Base-by-base conservation (phyloP, 148 eudicot species). In the Silene latifolia region DNA sequence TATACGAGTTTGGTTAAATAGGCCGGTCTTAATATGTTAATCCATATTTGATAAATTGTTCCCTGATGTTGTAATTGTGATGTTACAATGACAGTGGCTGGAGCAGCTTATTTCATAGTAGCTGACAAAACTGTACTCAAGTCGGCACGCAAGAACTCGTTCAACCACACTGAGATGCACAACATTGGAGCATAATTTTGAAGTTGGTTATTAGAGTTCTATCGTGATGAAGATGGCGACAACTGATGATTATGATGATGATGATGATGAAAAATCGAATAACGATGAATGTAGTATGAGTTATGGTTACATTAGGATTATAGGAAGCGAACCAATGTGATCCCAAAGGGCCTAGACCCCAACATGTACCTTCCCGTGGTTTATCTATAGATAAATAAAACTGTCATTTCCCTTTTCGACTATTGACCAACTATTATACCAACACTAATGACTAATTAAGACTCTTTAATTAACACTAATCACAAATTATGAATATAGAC, bases 111-210 rank as follows among this genome's bases (percentile, higher is more conserved):
- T 75, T 90, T 90, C 84, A 90, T 91, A n/a, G 97, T 91, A 47
- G 98, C 96, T 42, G 97, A 94, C 86, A 94, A 91, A 84, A 94
- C 96, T 20, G 79, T 94, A 67, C 83, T 94, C 71, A 90, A 88
- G 63, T 80, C 90, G 5, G 97, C 97, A 13, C 79, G 98, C 23
- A 67, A 80, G 25, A 91, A 90, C 86, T 93, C 96, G 51, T 90
- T 90, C 85, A 80, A 71, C 58, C 85, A 82, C 44, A 72, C 44
- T n/a, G 44, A 76, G 24, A 20, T 25, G 67, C 67, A 74, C 18
- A 72, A 80, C 79, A 19, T 58, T 21, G 71, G 48, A 61, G 80
- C 82, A 60, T 81, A 58, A 75, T 15, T 20, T 24, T 24, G 60
- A 56, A 64, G 9, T 9, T 11, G 67, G 32, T 23, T 59, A 32